Evolutionary conservation across 306 rosid species (phyloP).

Genomic region (Gillenia trifoliata): DNA sequence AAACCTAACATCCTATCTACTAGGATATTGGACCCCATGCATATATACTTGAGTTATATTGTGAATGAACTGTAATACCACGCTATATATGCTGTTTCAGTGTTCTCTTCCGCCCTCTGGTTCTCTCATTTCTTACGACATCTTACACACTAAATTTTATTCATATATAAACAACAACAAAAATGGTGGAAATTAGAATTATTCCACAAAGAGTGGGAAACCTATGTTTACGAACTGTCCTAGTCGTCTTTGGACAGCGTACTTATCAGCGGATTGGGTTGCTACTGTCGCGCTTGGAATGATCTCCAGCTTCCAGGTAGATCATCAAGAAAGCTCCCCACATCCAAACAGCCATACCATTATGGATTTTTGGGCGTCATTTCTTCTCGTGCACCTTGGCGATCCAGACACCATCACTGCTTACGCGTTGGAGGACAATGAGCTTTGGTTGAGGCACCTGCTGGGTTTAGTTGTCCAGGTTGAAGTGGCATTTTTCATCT

Average conservation of each 20-base stretch:
- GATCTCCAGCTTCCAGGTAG: constrained; percentile 16
- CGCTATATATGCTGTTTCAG: too few species aligned
- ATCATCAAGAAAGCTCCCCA: neutral
- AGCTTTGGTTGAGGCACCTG: constrained; percentile 29
- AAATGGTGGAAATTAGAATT: neutral
- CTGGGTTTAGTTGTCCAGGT: constrained; percentile 18
- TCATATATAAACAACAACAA: too few species aligned
- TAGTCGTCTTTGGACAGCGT: constrained; percentile 20
- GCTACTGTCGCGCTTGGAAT: constrained; percentile 25
- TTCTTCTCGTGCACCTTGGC: constrained; percentile 40
- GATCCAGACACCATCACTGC: constrained; percentile 38
- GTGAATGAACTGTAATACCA: too few species aligned
- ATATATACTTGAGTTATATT: too few species aligned
- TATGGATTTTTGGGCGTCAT: constrained; percentile 32
- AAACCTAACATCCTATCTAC: too few species aligned
- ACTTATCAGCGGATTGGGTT: constrained; percentile 32
- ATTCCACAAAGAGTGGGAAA: constrained; percentile 3
- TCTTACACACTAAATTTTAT: too few species aligned
- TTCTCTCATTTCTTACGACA: too few species aligned
- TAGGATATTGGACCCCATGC: too few species aligned
- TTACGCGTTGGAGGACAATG: constrained; percentile 33
- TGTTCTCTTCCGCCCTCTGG: too few species aligned
- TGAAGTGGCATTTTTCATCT: neutral
- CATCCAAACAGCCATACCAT: neutral
- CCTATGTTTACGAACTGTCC: constrained; percentile 19